A percentile compares a stretch with the other conserved stretches of the same genome.
phyloP scores from a whole-genome alignment of 352 stramenopile species.

The Globisporangium heterothallicum region DNA sequence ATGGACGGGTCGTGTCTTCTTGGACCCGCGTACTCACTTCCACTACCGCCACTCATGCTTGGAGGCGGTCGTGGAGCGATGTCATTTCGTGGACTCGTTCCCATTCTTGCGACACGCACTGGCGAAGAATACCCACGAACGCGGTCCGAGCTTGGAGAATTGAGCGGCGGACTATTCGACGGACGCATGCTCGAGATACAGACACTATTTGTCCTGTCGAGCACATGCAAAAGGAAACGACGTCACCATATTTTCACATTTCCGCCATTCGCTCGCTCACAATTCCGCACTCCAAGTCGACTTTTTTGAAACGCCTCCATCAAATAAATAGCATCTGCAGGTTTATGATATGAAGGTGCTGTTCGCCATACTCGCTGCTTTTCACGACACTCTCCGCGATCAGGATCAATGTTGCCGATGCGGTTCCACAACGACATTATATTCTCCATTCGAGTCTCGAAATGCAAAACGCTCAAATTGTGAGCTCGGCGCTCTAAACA shows the following conservation, averaged over 20 bases:
- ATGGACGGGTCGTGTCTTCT: conserved; percentile 8
- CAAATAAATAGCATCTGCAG: no score
- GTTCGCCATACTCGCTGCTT: no score
- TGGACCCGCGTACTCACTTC: conserved; percentile 11
- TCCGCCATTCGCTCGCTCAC: no score
- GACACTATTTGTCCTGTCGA: neutral
- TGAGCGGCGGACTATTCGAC: conserved; percentile 6
- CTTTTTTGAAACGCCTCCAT: no score
- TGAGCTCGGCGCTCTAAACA: neutral
- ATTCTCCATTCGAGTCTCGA: no score
- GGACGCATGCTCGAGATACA: conserved; percentile 5
- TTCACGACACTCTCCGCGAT: no score
- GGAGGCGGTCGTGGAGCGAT: conserved; percentile 12
- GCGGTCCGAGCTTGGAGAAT: conserved; percentile 1
- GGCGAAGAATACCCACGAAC: conserved; percentile 9
- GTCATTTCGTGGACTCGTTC: conserved; percentile 28
- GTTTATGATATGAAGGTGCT: no score
- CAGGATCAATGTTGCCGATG: no score
- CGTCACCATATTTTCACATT: no score
- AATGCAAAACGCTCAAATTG: neutral
- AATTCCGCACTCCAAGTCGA: no score
- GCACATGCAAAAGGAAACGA: no score
- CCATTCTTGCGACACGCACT: conserved; percentile 1
- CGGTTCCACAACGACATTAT: no score
- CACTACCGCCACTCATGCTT: neutral